Base-by-base conservation (phyloP, 352 stramenopile species). In the Hyaloperonospora brassicae region DNA sequence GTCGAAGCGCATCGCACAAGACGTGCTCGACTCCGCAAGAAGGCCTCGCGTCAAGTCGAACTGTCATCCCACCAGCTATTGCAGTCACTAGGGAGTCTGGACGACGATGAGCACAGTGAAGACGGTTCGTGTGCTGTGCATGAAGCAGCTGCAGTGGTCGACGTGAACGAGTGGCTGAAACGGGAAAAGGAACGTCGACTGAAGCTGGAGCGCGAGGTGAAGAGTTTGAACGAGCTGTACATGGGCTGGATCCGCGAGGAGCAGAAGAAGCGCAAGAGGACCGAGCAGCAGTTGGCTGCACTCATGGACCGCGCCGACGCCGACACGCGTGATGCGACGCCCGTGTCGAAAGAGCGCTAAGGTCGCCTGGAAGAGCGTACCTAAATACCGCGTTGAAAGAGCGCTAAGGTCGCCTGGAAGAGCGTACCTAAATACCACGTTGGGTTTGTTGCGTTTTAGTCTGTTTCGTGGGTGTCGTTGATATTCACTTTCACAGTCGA, bases 191-290 rank as follows among this genome's bases (percentile, higher is more conserved):
- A 88, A 23, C 78, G 76, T 17, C 79, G 78, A 2, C 14, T 59
- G 47, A 86, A 89, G 68, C 51, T 93, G 22, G 82, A 93, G 55
- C 72, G 81, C 36, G 79, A 93, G 50, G 59, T 93, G 21, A 88
- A 88, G 61, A 86, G 72, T 39, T 61, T 93, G 46, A 88, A 88
- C 50, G 74, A 87, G 6, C 57, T 90, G 55, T 93, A 90, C 64
- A 89, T 89, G 79, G 66, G 71, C 11, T 93, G 82, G 82, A 86
- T 93, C 57, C 76, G 76, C 17, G 73, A 89, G 36, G 82, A 93
- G 64, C 79, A 89, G 57, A 70, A 59, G 21, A 90, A 90, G 59
- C 77, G 80, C 31, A 86, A 87, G 70, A 66, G 61, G 34, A 70
- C 70, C 2, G 76, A 91, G 59, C 64, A 74, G 21, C 79, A 84